Evolutionary conservation across 2,329 filamentous ascomycete genomes (phyloP).

Genomic region (Lasiodiplodia theobromae): DNA sequence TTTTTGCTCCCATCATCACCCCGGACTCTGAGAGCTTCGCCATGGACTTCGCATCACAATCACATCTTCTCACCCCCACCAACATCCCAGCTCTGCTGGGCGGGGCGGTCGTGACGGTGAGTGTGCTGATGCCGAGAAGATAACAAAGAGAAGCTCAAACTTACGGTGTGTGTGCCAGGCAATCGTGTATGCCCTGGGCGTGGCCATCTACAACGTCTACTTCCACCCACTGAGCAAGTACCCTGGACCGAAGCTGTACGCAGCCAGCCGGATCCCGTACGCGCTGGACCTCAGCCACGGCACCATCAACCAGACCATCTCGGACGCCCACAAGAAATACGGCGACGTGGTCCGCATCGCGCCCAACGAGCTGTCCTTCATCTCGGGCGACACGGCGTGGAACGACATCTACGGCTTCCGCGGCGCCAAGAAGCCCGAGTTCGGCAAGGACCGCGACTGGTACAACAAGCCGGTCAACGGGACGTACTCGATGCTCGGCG

Average conservation of each 20-base stretch:
- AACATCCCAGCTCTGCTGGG: slow-evolving; percentile 14
- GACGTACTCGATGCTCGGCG: slow-evolving; percentile 46
- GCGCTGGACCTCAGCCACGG: slow-evolving; percentile 39
- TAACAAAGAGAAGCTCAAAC: background rate
- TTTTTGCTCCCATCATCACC: background rate
- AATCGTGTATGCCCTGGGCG: slow-evolving; percentile 32
- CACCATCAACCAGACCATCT: slow-evolving; percentile 36
- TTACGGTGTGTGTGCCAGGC: background rate
- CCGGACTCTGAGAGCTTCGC: background rate
- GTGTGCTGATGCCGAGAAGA: background rate
- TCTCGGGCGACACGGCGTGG: slow-evolving; percentile 51
- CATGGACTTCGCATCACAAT: background rate
- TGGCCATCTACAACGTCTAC: slow-evolving; percentile 47
- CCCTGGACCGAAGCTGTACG: slow-evolving; percentile 50
- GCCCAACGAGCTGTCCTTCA: slow-evolving; percentile 54
- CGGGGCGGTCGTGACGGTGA: slow-evolving; percentile 11
- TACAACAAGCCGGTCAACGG: slow-evolving; percentile 42
- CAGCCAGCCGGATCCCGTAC: slow-evolving; percentile 44
- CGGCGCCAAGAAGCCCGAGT: slow-evolving; percentile 33
- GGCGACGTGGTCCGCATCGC: slow-evolving; percentile 52
- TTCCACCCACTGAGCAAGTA: slow-evolving; percentile 54
- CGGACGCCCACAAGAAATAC: slow-evolving; percentile 48
- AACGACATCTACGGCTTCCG: slow-evolving; percentile 44
- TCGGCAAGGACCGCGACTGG: slow-evolving; percentile 42
- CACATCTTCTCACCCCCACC: background rate